phyloP scores from a whole-genome alignment of 345 rosid genomes.

The Trapa bicornis region DNA sequence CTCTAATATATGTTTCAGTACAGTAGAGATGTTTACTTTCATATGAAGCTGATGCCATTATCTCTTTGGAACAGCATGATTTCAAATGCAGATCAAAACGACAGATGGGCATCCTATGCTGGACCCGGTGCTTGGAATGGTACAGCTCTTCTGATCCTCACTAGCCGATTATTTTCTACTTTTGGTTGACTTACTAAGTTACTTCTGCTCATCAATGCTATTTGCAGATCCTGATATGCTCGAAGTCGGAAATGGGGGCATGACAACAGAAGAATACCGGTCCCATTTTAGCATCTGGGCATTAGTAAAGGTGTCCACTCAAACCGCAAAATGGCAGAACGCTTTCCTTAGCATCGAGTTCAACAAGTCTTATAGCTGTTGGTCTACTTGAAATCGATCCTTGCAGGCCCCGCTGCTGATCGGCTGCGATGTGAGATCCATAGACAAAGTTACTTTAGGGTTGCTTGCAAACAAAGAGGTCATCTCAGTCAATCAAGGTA shows the following conservation, averaged over 20 bases:
- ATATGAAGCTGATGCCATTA: not conserved
- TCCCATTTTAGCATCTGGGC: constrained; percentile 32
- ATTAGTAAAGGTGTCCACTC: constrained; percentile 10
- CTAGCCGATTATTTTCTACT: not conserved
- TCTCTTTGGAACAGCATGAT: constrained; percentile 21
- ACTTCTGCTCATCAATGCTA: not conserved
- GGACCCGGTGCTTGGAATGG: constrained; percentile 52
- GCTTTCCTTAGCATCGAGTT: not conserved
- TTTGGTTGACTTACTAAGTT: not conserved
- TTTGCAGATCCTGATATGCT: constrained; percentile 29
- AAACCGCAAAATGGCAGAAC: not conserved
- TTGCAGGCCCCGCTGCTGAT: constrained; percentile 61
- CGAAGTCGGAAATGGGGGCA: constrained; percentile 31
- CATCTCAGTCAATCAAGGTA: constrained; percentile 78
- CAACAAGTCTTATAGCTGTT: not conserved
- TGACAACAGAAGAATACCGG: constrained; percentile 21
- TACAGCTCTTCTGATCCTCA: constrained; percentile 2
- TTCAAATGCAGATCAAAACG: constrained; percentile 25
- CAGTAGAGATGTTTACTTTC: not conserved
- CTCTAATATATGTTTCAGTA: not conserved
- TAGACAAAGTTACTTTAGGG: constrained; percentile 43
- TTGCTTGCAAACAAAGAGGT: constrained; percentile 66
- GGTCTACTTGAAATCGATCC: not conserved
- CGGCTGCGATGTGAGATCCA: constrained; percentile 69
- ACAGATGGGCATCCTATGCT: constrained; percentile 35